These are phyloP conservation scores for Blastocystis sp. DNA, from an alignment of 352 stramenopile genomes.

Conservation along the genomic window DNA sequence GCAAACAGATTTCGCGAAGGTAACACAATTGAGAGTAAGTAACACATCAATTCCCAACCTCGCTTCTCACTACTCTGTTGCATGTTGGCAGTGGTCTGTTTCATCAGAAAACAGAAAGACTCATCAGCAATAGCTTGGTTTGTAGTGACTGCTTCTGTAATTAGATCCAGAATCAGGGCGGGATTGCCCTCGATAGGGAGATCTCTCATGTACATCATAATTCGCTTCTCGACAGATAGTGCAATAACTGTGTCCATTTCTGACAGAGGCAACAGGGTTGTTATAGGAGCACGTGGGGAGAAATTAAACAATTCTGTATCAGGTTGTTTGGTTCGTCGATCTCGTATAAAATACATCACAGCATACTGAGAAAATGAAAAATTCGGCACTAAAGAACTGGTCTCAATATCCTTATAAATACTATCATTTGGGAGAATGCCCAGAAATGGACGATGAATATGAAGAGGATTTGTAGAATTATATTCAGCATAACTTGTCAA, in stretches of 20 bases:
- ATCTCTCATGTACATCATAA: conserved; percentile 68
- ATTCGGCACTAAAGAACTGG: not conserved
- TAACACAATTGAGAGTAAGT: conserved; percentile 5
- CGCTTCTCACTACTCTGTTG: conserved; percentile 19
- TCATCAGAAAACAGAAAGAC: conserved; percentile 61
- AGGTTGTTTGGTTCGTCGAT: not conserved
- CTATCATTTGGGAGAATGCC: conserved; percentile 11
- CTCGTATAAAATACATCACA: conserved; percentile 33
- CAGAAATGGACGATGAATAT: conserved; percentile 33
- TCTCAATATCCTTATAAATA: conserved; percentile 40
- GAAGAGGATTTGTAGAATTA: conserved; percentile 10
- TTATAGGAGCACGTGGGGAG: not conserved
- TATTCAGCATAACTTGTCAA: conserved; percentile 5
- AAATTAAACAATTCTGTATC: conserved; percentile 23
- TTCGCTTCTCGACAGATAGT: not conserved
- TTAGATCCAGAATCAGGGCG: not conserved
- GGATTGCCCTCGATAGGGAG: conserved; percentile 32
- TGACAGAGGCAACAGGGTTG: not conserved
- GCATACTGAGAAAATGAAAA: conserved; percentile 39
- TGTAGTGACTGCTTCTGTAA: not conserved
- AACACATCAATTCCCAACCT: conserved; percentile 17
- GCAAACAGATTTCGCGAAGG: conserved; percentile 9
- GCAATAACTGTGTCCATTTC: not conserved
- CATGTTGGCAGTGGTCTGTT: conserved; percentile 57
- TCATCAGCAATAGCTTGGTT: not conserved